phyloP scores from a whole-genome alignment of 1,284 basidiomycete genomes.

The Fistulina hepatica region DNA sequence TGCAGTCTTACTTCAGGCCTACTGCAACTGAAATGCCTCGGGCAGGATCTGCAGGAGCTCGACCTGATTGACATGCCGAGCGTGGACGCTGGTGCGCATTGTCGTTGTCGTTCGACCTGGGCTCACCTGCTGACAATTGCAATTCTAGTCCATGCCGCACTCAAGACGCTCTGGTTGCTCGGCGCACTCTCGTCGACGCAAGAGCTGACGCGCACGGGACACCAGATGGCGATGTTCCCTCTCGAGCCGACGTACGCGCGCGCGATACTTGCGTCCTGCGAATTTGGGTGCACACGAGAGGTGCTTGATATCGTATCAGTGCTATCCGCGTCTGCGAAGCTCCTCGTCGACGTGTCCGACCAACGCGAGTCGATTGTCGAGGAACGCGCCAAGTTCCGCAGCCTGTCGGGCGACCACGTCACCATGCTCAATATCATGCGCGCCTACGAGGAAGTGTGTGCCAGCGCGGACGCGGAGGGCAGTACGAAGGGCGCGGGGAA shows the following conservation, averaged over 20 bases:
- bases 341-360: slow-evolving; percentile 48
- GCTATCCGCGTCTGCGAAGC: slow-evolving; percentile 40
- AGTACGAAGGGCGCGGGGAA: slow-evolving; percentile 27
- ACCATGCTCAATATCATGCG: slow-evolving; percentile 66
- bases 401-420: slow-evolving; percentile 70
- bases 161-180: slow-evolving; percentile 28
- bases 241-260: slow-evolving; percentile 48
- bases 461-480: slow-evolving; percentile 27
- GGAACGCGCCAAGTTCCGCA: slow-evolving; percentile 56
- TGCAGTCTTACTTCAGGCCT: slow-evolving; percentile 93
- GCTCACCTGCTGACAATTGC: not conserved
- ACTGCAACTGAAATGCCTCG: slow-evolving; percentile 53
- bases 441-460: slow-evolving; percentile 50
- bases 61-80: slow-evolving; percentile 68
- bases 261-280: slow-evolving; percentile 33
- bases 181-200: slow-evolving; percentile 49
- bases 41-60: slow-evolving; percentile 13
- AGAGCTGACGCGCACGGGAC: slow-evolving; percentile 47
- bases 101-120: not conserved
- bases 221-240: slow-evolving; percentile 58
- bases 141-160: slow-evolving; percentile 7
- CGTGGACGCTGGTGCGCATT: slow-evolving; percentile 43
- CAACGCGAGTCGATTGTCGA: slow-evolving; percentile 48
- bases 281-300: slow-evolving; percentile 47
- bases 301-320: slow-evolving; percentile 61